A percentile compares a stretch with the other conserved stretches of the same genome.
Evolutionary conservation across 306 rosid genomes (phyloP).

Genomic region (Oxytropis ochrocephala): DNA sequence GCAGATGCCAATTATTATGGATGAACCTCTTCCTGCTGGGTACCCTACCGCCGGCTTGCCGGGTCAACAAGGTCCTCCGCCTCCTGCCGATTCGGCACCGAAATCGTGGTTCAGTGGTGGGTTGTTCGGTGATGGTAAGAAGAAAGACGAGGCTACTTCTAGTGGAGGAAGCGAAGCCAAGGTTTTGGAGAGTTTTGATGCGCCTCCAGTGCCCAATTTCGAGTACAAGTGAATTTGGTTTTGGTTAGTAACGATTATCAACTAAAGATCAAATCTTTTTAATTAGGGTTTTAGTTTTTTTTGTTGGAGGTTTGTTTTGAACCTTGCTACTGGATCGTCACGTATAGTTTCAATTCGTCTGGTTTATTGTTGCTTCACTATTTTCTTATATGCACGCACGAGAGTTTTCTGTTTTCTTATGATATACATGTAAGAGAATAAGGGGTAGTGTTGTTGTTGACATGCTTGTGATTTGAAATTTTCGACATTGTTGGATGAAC

Average conservation of each 20-base stretch:
- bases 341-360: not conserved
- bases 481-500: not conserved
- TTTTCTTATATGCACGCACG: not conserved
- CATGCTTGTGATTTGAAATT: not conserved
- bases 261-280: not conserved
- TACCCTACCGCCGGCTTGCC: conserved; percentile 35
- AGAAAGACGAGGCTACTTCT: conserved; percentile 35
- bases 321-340: not conserved
- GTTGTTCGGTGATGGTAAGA: conserved; percentile 42
- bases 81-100: not conserved
- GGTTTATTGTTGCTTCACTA: not conserved
- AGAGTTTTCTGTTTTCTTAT: not conserved
- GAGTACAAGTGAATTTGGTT: conserved; percentile 57
- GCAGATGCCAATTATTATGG: conserved; percentile 48
- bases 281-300: not conserved
- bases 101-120: conserved; percentile 53
- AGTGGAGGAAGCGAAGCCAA: conserved; percentile 73
- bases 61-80: conserved; percentile 13
- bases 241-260: not conserved
- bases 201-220: conserved; percentile 80
- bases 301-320: not conserved
- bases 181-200: conserved; percentile 89
- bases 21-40: conserved; percentile 40
- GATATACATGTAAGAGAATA: not conserved
- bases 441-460: not conserved